Evolutionary conservation across 2,329 filamentous ascomycete species (phyloP).

Genomic region (Arthrobotrys musiformis): DNA sequence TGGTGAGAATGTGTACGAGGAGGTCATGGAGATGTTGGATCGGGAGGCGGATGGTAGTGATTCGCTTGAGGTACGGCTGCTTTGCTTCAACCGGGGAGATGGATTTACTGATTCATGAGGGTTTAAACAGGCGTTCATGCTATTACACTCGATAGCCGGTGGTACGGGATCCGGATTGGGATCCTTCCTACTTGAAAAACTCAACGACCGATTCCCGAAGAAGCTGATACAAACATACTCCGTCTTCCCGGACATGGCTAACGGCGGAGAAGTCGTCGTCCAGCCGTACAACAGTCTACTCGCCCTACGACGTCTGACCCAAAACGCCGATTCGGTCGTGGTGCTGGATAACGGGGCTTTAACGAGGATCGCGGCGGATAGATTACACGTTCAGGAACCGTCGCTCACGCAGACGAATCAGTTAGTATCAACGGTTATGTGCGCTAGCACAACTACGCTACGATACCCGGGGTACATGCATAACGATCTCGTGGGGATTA

Average conservation of each 20-base stretch:
- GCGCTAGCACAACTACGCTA: constrained; percentile 93
- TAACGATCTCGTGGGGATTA: constrained; percentile 96
- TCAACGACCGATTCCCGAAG: constrained; percentile 98
- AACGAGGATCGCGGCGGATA: constrained; percentile 90
- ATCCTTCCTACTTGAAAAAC: constrained; percentile 89
- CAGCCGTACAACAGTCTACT: constrained; percentile 98
- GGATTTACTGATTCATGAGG: constrained; percentile 1
- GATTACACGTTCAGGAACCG: constrained; percentile 92
- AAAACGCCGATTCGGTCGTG: constrained; percentile 97
- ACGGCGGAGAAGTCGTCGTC: constrained; percentile 88
- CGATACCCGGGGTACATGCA: constrained; percentile 99
- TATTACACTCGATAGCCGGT: constrained; percentile 96
- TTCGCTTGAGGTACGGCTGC: constrained; percentile 77
- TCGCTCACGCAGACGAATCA: constrained; percentile 98
- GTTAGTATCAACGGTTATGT: constrained; percentile 97
- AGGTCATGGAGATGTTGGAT: constrained; percentile 99
- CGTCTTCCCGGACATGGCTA: constrained; percentile 93
- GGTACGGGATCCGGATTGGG: constrained; percentile 96
- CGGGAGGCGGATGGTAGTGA: constrained; percentile 97
- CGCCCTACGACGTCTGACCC: constrained; percentile 86
- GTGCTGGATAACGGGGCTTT: constrained; percentile 96
- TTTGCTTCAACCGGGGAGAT: not conserved
- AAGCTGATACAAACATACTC: constrained; percentile 99
- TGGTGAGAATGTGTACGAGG: constrained; percentile 83
- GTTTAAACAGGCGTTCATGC: constrained; percentile 83